Conservation (phyloP, 306 rosid species). For the Lablab purpureus region DNA sequence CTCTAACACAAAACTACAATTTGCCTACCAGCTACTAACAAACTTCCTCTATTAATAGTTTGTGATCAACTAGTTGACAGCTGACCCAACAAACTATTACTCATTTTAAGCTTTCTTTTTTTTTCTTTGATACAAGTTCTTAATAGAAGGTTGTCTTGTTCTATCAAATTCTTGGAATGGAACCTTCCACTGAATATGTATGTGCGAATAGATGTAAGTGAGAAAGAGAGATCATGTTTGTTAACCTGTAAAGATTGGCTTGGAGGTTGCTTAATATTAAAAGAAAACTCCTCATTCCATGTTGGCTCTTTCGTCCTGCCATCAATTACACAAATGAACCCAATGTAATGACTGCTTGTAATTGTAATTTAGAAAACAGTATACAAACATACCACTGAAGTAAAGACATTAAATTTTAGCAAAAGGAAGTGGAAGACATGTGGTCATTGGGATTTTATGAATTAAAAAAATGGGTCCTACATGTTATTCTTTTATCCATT, state of each 20-base stretch:
- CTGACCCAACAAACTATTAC: too few species aligned
- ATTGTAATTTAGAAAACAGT: slow-evolving; percentile 34
- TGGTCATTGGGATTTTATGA: slow-evolving; percentile 7
- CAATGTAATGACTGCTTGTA: slow-evolving; percentile 14
- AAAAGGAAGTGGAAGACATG: slow-evolving; percentile 21
- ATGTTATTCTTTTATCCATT: slow-evolving; percentile 26
- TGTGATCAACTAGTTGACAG: too few species aligned
- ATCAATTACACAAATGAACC: slow-evolving; percentile 35
- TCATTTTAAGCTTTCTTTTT: too few species aligned
- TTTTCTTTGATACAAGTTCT: too few species aligned
- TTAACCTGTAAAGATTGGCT: slow-evolving; percentile 77
- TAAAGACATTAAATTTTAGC: slow-evolving; percentile 24
- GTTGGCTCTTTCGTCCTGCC: slow-evolving; percentile 84
- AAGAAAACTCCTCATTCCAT: slow-evolving; percentile 88
- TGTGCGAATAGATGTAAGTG: not conserved
- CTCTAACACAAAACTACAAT: too few species aligned
- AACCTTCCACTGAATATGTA: not conserved
- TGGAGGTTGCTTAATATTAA: slow-evolving; percentile 73
- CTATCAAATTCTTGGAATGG: not conserved
- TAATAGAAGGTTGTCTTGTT: too few species aligned
- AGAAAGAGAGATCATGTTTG: slow-evolving; percentile 40
- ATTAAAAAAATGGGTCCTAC: not conserved
- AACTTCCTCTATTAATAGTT: too few species aligned
- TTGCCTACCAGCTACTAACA: too few species aligned
- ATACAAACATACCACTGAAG: slow-evolving; percentile 26